A percentile compares a stretch with the other conserved stretches of the same genome.
Conservation (phyloP, 768 basidiomycete genomes). For the Daedaleopsis nitida region DNA sequence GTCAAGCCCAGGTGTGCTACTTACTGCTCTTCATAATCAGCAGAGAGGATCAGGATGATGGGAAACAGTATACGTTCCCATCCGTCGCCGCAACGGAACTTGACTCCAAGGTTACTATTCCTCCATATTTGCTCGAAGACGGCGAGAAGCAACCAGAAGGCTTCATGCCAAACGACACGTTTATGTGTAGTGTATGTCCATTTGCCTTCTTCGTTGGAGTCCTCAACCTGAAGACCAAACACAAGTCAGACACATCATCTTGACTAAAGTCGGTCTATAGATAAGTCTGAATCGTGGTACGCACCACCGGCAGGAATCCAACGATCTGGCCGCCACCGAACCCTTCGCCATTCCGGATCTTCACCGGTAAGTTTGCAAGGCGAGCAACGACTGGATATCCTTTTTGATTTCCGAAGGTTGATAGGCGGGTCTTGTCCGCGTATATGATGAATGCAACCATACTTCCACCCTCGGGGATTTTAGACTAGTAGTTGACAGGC, state of each 20-base stretch:
- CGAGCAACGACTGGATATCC: slow-evolving; percentile 24
- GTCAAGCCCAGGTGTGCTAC: background rate
- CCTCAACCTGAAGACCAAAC: slow-evolving; percentile 26
- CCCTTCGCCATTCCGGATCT: slow-evolving; percentile 20
- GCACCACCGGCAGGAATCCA: slow-evolving; percentile 23
- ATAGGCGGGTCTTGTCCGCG: slow-evolving; percentile 25
- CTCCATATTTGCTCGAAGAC: background rate
- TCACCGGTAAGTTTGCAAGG: slow-evolving; percentile 20
- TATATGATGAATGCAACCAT: slow-evolving; percentile 20
- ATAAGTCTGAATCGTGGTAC: background rate
- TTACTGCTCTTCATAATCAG: slow-evolving; percentile 23
- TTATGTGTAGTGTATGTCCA: slow-evolving; percentile 27
- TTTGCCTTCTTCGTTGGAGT: slow-evolving; percentile 33
- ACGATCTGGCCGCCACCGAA: slow-evolving; percentile 20
- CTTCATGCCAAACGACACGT: slow-evolving; percentile 38
- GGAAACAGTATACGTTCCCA: background rate
- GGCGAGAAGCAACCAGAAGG: slow-evolving; percentile 30
- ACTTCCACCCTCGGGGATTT: slow-evolving; percentile 12
- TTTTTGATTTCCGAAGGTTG: slow-evolving; percentile 21
- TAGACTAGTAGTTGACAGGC: slow-evolving; percentile 8
- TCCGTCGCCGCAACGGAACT: slow-evolving; percentile 1
- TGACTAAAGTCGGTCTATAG: background rate
- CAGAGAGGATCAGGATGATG: slow-evolving; percentile 12
- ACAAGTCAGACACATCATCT: slow-evolving; percentile 24
- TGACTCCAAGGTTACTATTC: background rate